Evolutionary conservation across 1,284 basidiomycete species (phyloP), one percentile per base, ranked within the genome.

Genomic region (Trametes versicolor): DNA sequence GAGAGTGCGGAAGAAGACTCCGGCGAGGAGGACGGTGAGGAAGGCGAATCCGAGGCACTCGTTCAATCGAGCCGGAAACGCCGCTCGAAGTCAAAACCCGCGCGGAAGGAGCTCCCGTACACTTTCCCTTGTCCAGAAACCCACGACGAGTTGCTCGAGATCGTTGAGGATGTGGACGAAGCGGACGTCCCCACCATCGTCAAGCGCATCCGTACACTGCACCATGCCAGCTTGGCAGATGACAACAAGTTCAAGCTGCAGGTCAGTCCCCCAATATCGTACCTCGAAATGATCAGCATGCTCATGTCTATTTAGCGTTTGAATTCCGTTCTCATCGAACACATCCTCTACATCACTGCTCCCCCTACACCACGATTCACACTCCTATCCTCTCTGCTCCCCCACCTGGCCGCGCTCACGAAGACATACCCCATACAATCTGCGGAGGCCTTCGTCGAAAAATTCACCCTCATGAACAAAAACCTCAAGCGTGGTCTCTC

Each of bases 201-300:
- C 27, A 92, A 98, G 74, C 93, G 98, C 48, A 97, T 99, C 63
- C 89, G 96, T 25, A 87, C 95, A 0, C 80, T 99, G 6, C 90
- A 98, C 75, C 97, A 99, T 75, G 92, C 97, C 1, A 97, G 94
- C 73, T 82, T 99, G 5, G 91, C 88, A 0, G 88, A 92, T 43
- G 95, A 95, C 47, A 99, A 99, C 82, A 98, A 97, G 77, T 85
- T 88, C 76, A 97, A 94, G 78, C 82, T 98, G 29, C 94, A 97
- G 85, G 95, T 93, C 67, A 58, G 83, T 76, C 4, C 53, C 13
- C 4, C 23, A 34, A 13, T 15, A 23, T 48, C n/a, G 8, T 21
- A n/a, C 32, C n/a, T 17, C 23, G 13, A 2, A 6, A 19, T n/a
- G n/a, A n/a, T 32, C 27, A 23, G 1, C 32, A 19, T 32, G 5